Base-by-base conservation (phyloP, 345 rosid species). In the Eucalyptus cloeziana region DNA sequence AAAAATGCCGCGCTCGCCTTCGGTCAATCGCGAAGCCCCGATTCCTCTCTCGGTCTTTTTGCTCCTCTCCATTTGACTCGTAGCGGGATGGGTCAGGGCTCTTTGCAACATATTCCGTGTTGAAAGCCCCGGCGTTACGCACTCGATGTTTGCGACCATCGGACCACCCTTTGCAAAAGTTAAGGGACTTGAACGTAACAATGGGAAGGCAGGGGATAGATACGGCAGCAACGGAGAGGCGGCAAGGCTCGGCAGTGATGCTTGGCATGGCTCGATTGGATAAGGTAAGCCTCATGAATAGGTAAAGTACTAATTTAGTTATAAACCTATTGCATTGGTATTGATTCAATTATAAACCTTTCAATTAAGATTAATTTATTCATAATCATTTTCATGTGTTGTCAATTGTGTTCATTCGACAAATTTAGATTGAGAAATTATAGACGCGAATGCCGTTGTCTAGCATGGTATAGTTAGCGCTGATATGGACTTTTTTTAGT, bases 391-490 rank as follows among this genome's bases (percentile, higher is more conserved):
- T 21, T 56, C 62, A 0, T 24, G 1, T 56, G 11, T 56, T 22
- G 3, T 0, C 0, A 56, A 56, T 56, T 56, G 12, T 0, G 6
- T 56, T 0, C 5, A 22, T 56, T 24, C 0, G 5, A 21, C 0
- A 2, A 56, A 56, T 56, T 54, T 22, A 56, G 12, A 24, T 17
- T 3, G 0, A 54, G 0, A 54, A 1, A 54, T 54, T 52, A 51
- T 52, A 17, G 56, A 52, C 0, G 4, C 7, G 0, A 7, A 52
- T 17, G 22, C 24, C 24, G 0, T 52, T 51, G 0, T 51, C 4
- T 0, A 0, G 1, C 0, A 0, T 52, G 9, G 4, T 52, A 52
- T 52, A 51, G 1, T 1, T 56, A 22, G 5, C 0, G 0, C 0
- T 22, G 5, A 22, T 0, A 22, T 56, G 0, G 2, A 21, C 24